Evolutionary conservation across 2,329 filamentous ascomycete genomes (phyloP).

Genomic region (Knoxdaviesia proteae): DNA sequence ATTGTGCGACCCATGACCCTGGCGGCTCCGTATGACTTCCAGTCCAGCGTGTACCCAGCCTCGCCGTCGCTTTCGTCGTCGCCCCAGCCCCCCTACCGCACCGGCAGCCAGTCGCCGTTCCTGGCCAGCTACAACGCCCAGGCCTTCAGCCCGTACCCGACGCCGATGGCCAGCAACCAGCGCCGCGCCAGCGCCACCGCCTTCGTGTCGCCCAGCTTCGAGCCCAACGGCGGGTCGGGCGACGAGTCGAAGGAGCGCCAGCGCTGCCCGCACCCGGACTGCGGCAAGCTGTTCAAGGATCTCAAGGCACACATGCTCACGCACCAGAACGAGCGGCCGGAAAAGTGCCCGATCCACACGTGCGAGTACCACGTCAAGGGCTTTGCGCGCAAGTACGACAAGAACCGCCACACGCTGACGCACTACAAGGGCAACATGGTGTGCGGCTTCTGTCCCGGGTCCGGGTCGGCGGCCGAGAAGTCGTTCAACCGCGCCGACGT

Average conservation of each 20-base stretch:
- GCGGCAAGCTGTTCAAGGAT: slow-evolving; percentile 74
- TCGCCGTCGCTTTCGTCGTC: slow-evolving; percentile 44
- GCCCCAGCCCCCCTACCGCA: slow-evolving; percentile 25
- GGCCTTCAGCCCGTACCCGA: slow-evolving; percentile 33
- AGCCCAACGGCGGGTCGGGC: slow-evolving; percentile 29
- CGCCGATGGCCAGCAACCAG: slow-evolving; percentile 18
- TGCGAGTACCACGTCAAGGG: slow-evolving; percentile 88
- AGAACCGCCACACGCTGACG: slow-evolving; percentile 81
- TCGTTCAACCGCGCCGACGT: slow-evolving; percentile 90
- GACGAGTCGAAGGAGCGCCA: slow-evolving; percentile 46
- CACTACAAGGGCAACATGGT: slow-evolving; percentile 98
- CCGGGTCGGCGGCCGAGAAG: slow-evolving; percentile 76
- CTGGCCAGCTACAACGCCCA: slow-evolving; percentile 33
- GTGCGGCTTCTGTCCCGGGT: slow-evolving; percentile 81
- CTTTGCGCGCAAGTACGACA: slow-evolving; percentile 89
- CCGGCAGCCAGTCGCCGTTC: slow-evolving; percentile 45
- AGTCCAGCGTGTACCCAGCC: slow-evolving; percentile 28
- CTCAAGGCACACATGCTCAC: slow-evolving; percentile 89
- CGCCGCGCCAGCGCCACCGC: slow-evolving; percentile 47
- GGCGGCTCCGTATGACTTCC: slow-evolving; percentile 26
- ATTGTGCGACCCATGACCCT: slow-evolving; percentile 27
- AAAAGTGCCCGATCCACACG: slow-evolving; percentile 81
- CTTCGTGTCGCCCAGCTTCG: slow-evolving; percentile 39
- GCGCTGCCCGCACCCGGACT: slow-evolving; percentile 65
- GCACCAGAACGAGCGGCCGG: slow-evolving; percentile 72